phyloP scores from a whole-genome alignment of 2,329 filamentous ascomycete genomes.

The Aspergillus pseudoviridinutans region DNA sequence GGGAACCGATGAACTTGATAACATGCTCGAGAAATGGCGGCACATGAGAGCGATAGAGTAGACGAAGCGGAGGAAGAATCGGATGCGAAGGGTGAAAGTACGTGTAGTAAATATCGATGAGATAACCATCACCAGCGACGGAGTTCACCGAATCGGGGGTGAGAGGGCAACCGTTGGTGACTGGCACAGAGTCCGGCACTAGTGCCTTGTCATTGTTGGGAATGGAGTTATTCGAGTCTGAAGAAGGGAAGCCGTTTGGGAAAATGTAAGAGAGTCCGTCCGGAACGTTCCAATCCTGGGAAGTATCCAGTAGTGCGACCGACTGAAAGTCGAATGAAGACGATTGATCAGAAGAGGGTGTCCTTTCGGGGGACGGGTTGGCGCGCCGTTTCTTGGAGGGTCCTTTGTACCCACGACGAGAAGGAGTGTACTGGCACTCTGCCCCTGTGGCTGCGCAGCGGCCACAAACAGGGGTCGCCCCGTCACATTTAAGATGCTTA shows the following conservation, averaged over 20 bases:
- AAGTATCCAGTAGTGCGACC: slow-evolving; percentile 32
- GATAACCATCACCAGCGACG: slow-evolving; percentile 32
- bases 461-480: slow-evolving; percentile 60
- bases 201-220: slow-evolving; percentile 15
- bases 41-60: slow-evolving; percentile 35
- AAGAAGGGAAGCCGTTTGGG: slow-evolving; percentile 20
- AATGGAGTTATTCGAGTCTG: slow-evolving; percentile 22
- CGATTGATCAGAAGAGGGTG: slow-evolving; percentile 46
- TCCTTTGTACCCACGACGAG: slow-evolving; percentile 71
- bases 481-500: slow-evolving; percentile 74
- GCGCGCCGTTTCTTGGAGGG: slow-evolving; percentile 50
- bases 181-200: slow-evolving; percentile 14
- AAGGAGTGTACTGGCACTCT: slow-evolving; percentile 69
- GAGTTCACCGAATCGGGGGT: slow-evolving; percentile 36
- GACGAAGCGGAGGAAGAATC: slow-evolving; percentile 49
- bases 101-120: slow-evolving; percentile 54
- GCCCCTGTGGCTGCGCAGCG: slow-evolving; percentile 58
- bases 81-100: slow-evolving; percentile 56
- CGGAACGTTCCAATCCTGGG: slow-evolving; percentile 35
- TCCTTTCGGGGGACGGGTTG: slow-evolving; percentile 38
- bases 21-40: slow-evolving; percentile 49
- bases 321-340: slow-evolving; percentile 16
- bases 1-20: slow-evolving; percentile 55
- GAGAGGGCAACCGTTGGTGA: slow-evolving; percentile 22
- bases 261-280: slow-evolving; percentile 28